Evolutionary conservation across 2,329 filamentous ascomycete genomes (phyloP).

Genomic region (Paracoccidioides lutzii): DNA sequence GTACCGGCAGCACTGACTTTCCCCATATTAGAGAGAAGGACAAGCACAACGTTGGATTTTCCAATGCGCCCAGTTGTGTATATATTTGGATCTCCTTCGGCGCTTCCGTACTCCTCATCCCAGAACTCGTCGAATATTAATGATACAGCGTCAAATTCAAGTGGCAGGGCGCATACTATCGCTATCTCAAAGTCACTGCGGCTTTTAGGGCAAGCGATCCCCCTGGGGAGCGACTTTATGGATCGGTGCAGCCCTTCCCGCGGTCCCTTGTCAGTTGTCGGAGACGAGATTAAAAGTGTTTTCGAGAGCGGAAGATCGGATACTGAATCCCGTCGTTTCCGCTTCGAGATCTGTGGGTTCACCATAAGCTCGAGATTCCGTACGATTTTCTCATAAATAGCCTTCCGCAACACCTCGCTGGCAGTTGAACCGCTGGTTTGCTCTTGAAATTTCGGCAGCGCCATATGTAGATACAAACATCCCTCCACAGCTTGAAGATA

Average conservation of each 20-base stretch:
- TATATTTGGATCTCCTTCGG: slow-evolving; percentile 17
- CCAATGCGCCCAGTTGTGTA: slow-evolving; percentile 20
- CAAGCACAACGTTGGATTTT: slow-evolving; percentile 20
- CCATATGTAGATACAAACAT: neutral
- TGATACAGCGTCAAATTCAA: slow-evolving; percentile 21
- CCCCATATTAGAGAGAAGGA: slow-evolving; percentile 19
- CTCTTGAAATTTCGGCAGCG: neutral
- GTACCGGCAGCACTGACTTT: slow-evolving; percentile 16
- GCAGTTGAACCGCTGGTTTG: neutral
- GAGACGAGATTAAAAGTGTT: neutral
- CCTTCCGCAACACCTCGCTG: neutral
- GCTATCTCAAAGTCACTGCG: slow-evolving; percentile 13
- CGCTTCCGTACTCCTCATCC: slow-evolving; percentile 16
- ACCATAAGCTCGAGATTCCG: neutral
- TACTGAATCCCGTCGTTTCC: neutral
- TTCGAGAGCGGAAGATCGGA: neutral
- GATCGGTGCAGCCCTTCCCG: neutral
- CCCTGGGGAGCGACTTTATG: neutral
- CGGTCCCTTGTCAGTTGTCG: neutral
- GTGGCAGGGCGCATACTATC: slow-evolving; percentile 25
- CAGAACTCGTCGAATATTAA: slow-evolving; percentile 20
- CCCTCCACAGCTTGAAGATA: neutral
- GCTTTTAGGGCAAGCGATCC: neutral
- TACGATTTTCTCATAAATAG: neutral
- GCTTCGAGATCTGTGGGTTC: neutral